These are phyloP conservation scores for Magnolia kwangsiensis DNA, from an alignment of 164 flowering plant species.

Conservation along the genomic window DNA sequence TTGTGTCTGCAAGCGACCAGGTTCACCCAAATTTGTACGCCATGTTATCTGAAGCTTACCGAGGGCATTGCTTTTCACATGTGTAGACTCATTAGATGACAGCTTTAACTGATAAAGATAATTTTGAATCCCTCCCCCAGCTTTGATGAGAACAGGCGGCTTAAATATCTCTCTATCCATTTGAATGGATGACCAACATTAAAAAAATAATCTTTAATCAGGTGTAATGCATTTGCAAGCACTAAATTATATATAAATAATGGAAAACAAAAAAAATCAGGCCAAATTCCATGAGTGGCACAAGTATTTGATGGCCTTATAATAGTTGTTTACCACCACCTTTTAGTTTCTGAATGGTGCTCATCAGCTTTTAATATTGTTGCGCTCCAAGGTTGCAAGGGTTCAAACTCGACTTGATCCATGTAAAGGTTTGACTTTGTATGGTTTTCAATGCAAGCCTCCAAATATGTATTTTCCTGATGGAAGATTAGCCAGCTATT, in stretches of 20 bases:
- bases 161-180: conserved; percentile 60
- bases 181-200: conserved; percentile 12
- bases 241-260: background rate
- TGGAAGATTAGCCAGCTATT: conserved; percentile 7
- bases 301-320: conserved; percentile 2
- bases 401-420: conserved; percentile 99
- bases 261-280: conserved; percentile 1
- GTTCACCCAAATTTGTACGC: conserved; percentile 98
- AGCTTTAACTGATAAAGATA: conserved; percentile 76
- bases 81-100: conserved; percentile 47
- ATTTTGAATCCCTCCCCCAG: conserved; percentile 89
- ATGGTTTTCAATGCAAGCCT: conserved; percentile 96
- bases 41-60: conserved; percentile 98
- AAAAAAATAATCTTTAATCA: conserved; percentile 9
- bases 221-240: conserved; percentile 3
- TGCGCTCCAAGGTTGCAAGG: conserved; percentile 71
- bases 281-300: background rate
- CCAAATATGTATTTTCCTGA: conserved; percentile 85
- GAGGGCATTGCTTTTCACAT: conserved; percentile 69
- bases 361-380: conserved; percentile 59
- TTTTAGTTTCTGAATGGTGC: conserved; percentile 32
- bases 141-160: conserved; percentile 71
- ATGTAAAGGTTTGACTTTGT: conserved; percentile 87
- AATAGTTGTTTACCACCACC: conserved; percentile 33
- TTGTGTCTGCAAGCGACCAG: conserved; percentile 98